Evolutionary conservation across 1,139 yeast genomes (phyloP).

Genomic region (Candida pseudoviswanathii): DNA sequence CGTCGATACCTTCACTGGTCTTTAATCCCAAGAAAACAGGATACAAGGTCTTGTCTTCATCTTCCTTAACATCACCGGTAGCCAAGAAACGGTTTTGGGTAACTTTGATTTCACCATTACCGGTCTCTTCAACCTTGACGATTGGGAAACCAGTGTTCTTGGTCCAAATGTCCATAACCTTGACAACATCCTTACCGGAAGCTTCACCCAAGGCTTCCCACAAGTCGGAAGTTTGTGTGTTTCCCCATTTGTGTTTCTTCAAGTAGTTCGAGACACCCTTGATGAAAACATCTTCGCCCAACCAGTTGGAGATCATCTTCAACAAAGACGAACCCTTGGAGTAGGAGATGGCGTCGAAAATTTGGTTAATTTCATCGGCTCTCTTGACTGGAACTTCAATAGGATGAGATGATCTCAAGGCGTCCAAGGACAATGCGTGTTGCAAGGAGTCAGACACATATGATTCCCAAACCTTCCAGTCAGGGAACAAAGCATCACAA

Average conservation of each 20-base stretch:
- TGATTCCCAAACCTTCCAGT: conserved; percentile 58
- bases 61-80: conserved; percentile 80
- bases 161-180: conserved; percentile 85
- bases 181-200: conserved; percentile 74
- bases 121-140: conserved; percentile 54
- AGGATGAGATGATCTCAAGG: conserved; percentile 58
- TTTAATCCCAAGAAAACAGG: conserved; percentile 84
- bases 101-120: conserved; percentile 48
- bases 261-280: conserved; percentile 76
- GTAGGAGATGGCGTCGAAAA: conserved; percentile 66
- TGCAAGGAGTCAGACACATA: conserved; percentile 56
- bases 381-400: conserved; percentile 57
- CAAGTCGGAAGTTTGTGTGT: conserved; percentile 78
- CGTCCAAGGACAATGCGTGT: conserved; percentile 53
- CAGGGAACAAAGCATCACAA: conserved; percentile 54
- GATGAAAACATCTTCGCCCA: conserved; percentile 70
- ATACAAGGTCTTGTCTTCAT: conserved; percentile 60
- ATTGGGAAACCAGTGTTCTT: conserved; percentile 84
- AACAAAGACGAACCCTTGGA: conserved; percentile 81
- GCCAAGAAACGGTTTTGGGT: conserved; percentile 78
- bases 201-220: conserved; percentile 80
- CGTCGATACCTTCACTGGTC: conserved; percentile 67
- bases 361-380: conserved; percentile 59
- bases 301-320: conserved; percentile 72
- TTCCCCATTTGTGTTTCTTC: conserved; percentile 74